Base-by-base conservation (phyloP, 2,329 filamentous ascomycete species). In the Penicillium hordei region DNA sequence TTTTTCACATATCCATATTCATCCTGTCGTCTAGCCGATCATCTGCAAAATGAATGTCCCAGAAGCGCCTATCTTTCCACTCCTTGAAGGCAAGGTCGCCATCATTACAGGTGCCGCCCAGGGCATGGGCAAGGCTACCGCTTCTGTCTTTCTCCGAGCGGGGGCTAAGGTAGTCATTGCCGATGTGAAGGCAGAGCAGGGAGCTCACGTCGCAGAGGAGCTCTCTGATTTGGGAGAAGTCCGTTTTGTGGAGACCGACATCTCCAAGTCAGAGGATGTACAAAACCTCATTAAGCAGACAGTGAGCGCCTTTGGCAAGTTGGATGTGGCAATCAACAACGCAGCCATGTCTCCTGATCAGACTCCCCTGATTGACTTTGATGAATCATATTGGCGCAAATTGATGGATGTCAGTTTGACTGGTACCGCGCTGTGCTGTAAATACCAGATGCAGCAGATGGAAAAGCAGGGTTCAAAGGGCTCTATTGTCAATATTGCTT, bases 161-260 rank as follows among this genome's bases (percentile, higher is more conserved):
- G 90, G 90, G 25, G 89, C 90, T 27, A 89, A 86, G 70, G 89
- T 94, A 0, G 80, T 93, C 17, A 80, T 94, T 36, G 86, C 88
- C 19, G 90, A 93, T 73, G 89, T 93, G 59, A 90, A 93, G 73
- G 53, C 56, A 23, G 53, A 64, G 10, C 40, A 51, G 17, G 64
- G 67, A 8, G 60, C 59, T 2, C n/a, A 65, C n/a, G 52, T 63
- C 0, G 34, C 60, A 44, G 33, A 44, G 15, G 38, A 63, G 17
- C 44, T 65, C 7, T 50, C 45, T 4, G 10, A n/a, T 13, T 50
- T 65, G 1, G 68, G 64, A 15, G 62, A 63, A 3, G 46, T 64
- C 17, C 60, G 57, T 9, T 71, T 70, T 34, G 59, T 71, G 17
- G 53, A 61, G 23, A 59, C 66, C 2, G 66, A 72, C 48, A 67